Base-by-base conservation (phyloP, 306 rosid species). In the Delonix regia region DNA sequence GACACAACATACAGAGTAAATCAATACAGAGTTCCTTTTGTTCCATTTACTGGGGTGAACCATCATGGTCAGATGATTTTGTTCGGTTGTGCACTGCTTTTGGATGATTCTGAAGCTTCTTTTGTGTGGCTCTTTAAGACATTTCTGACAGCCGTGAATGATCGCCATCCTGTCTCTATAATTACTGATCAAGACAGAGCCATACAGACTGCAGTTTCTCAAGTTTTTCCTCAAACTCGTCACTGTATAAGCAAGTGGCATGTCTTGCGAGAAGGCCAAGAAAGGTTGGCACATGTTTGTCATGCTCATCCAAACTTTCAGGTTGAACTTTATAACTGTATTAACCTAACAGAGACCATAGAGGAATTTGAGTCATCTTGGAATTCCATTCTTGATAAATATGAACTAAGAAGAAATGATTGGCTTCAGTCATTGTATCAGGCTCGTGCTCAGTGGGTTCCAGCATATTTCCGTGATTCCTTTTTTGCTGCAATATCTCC, bases 311-410 rank as follows among this genome's bases (percentile, higher is more conserved):
- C 97, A 41, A 85, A 73, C 83, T 91, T 94, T 85, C 97, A 94
- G 80, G 84, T 78, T 71, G 98, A 94, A 73, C 92, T 94, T 75
- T 94, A 94, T 83, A 94, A 90, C 53, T 94, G 97, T 81, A 94
- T 94, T 82, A 94, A 91, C 83, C 73, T 91, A 84, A 94, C 97
- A 52, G 97, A 94, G 90, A 94, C 98, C 75, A 87, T 90, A 27
- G 98, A 94, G 80, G 98, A 94, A 84, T 94, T 94, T 84, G 98
- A 94, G 71, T 87, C 91, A 76, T 87, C 92, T 45, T 94, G 98
- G 98, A 86, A 74, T 87, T 83, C 80, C 74, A 83, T 91, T 77
- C 79, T 94, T 79, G 96, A 91, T 79, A 94, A 88, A 87, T 94
- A 94, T 83, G 91, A 94, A 38, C 93, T 94, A 74, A 76, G 90